These are phyloP conservation scores for Beauveria australis DNA, from an alignment of 2,329 filamentous ascomycete species.

Conservation along the genomic window DNA sequence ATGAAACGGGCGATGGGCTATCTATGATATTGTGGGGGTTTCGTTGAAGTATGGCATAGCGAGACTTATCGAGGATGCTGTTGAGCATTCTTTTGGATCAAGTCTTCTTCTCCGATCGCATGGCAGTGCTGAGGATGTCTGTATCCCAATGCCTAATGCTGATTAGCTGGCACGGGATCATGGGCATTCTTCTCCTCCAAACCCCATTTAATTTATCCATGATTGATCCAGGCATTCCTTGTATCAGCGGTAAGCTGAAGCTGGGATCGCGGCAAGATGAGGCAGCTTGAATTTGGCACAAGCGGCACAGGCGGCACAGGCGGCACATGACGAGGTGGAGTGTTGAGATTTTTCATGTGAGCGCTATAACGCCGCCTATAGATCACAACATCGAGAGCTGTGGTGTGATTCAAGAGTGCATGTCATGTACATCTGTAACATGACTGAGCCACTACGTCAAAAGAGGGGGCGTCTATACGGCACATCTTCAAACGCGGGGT, in stretches of 20 bases:
- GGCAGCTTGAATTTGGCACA: not conserved
- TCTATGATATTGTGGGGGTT: not conserved
- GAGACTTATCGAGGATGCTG: not conserved
- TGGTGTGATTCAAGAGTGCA: not conserved
- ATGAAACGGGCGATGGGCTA: not conserved
- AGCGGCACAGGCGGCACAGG: not conserved
- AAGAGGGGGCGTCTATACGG: slow-evolving; percentile 2
- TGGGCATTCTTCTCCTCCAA: not conserved
- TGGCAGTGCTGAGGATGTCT: no score
- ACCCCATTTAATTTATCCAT: no score
- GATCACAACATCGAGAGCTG: no score
- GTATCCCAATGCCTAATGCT: no score
- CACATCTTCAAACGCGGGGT: slow-evolving; percentile 6
- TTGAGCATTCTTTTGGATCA: not conserved
- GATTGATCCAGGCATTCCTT: not conserved
- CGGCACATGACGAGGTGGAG: not conserved
- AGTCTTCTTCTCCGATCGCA: no score
- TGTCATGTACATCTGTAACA: slow-evolving; percentile 5
- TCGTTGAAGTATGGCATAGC: not conserved
- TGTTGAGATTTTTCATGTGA: not conserved
- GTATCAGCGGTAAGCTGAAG: not conserved
- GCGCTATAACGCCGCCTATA: no score
- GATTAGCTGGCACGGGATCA: no score
- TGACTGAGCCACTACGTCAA: not conserved
- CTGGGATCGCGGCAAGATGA: not conserved